Percentiles rank a stretch among this genome's conserved stretches.
phyloP scores from a whole-genome alignment of 2,329 filamentous ascomycete species.

The Aspergillus floridensis region DNA sequence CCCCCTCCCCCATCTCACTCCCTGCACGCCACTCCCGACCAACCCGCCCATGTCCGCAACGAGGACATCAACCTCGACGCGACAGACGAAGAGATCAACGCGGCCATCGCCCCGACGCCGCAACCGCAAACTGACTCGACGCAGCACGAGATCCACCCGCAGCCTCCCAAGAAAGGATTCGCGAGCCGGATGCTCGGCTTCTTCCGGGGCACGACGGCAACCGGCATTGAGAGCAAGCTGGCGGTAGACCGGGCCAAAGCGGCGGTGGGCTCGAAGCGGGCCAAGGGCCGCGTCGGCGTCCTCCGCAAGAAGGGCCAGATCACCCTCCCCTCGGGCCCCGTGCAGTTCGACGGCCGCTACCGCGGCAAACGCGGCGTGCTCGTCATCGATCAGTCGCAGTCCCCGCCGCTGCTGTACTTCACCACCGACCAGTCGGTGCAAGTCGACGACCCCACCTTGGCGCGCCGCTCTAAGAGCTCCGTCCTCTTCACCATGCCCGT shows the following conservation, averaged over 20 bases:
- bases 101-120: constrained; percentile 58
- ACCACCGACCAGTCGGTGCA: constrained; percentile 42
- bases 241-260: constrained; percentile 71
- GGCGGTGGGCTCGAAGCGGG: constrained; percentile 56
- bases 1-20: constrained; percentile 57
- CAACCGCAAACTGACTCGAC: constrained; percentile 21
- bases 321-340: constrained; percentile 59
- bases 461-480: constrained; percentile 50
- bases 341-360: constrained; percentile 72
- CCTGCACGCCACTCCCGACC: constrained; percentile 46
- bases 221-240: constrained; percentile 68
- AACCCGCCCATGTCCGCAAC: constrained; percentile 53
- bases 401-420: constrained; percentile 57
- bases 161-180: constrained; percentile 34
- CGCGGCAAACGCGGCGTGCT: constrained; percentile 69
- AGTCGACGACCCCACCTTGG: constrained; percentile 48
- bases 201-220: constrained; percentile 68
- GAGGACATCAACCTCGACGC: constrained; percentile 60
- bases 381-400: constrained; percentile 55
- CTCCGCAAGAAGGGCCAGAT: constrained; percentile 50
- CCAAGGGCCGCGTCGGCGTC: constrained; percentile 68
- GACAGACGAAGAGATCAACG: constrained; percentile 62
- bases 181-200: constrained; percentile 56
- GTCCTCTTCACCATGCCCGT: constrained; percentile 70
- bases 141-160: background rate